Base-by-base conservation (phyloP, 2,329 filamentous ascomycete species). In the Colletotrichum truncatum region DNA sequence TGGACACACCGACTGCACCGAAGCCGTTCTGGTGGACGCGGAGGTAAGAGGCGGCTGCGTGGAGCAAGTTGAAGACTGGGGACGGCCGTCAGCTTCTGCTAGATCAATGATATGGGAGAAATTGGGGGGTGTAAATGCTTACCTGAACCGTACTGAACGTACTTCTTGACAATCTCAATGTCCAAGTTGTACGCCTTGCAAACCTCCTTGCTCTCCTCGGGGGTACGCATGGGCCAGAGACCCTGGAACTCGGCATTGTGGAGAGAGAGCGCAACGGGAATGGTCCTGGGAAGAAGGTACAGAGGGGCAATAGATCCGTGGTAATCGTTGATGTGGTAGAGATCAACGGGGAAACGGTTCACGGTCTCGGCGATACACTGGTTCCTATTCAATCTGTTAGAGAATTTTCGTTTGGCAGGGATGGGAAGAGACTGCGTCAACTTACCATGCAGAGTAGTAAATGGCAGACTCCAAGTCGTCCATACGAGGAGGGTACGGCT, bases 201-300 rank as follows among this genome's bases (percentile, higher is more conserved):
- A 4, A 91, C 87, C 73, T 91, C 89, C 39, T 84, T 82, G 63
- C 83, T 82, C 70, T 91, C 89, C 51, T 86, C 83, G 6, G 84
- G 81, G 4, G 84, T 88, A 6, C 89, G 81, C 84, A 91, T 89
- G 0, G 88, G 87, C 89, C 89, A 91, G 16, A 91, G 78, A 58
- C 89, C 89, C 73, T 91, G 89, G 70, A 91, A 91, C 69, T 91
- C 89, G 51, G 89, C 89, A 68, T 91, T 91, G 74, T 91, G 89
- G 11, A 91, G 84, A 1, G 88, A 90, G 4, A 91, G 77, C 67
- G 86, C 89, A 64, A 84, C 83, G 3, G 88, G 88, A 39, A 91
- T 83, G 1, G 86, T 88, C 16, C 85, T 77, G 2, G 89, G 89
- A 2, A 91, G 81, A n/a, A 91, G 80, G 72, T 91, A 89, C 1